Conservation (phyloP, 148 eudicot species). For the Polygonum maritimum region DNA sequence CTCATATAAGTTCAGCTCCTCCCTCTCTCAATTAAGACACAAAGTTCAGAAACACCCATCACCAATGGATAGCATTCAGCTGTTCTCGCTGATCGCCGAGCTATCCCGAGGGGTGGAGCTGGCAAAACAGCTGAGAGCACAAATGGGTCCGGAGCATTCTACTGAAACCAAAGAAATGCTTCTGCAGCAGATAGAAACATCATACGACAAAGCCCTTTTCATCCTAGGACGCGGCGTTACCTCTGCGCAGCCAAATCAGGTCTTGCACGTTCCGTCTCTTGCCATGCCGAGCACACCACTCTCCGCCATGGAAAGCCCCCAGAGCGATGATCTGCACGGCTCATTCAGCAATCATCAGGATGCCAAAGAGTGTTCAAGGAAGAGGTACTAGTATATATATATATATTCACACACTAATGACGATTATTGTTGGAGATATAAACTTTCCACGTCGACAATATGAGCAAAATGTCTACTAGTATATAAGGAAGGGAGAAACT, state of each 20-base stretch:
- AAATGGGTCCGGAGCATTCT: slow-evolving; percentile 28
- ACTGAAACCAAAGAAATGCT: slow-evolving; percentile 28
- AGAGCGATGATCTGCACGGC: slow-evolving; percentile 33
- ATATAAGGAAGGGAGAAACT: too few relatives aligned
- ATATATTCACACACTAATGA: not conserved
- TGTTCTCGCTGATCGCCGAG: slow-evolving; percentile 33
- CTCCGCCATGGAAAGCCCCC: slow-evolving; percentile 32
- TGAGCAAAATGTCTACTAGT: too few relatives aligned
- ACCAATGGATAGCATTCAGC: slow-evolving; percentile 33
- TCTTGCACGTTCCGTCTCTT: slow-evolving; percentile 22
- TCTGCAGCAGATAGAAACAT: slow-evolving; percentile 44
- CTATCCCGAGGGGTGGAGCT: slow-evolving; percentile 56
- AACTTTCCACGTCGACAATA: too few relatives aligned
- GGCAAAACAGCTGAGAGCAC: slow-evolving; percentile 49
- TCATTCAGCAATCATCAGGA: slow-evolving; percentile 19
- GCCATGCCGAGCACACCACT: slow-evolving; percentile 43
- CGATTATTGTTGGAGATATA: too few relatives aligned
- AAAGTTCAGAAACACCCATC: not conserved
- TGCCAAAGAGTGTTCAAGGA: slow-evolving; percentile 40
- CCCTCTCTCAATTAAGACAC: not conserved
- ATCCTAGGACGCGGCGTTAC: slow-evolving; percentile 36
- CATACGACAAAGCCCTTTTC: slow-evolving; percentile 56
- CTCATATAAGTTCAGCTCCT: not conserved
- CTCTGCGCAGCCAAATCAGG: slow-evolving; percentile 30
- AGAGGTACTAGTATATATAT: too few relatives aligned